Evolutionary conservation across 805 yeast genomes (phyloP), one percentile per base, ranked within the genome.

Genomic region (Cephaloascus albidus): DNA sequence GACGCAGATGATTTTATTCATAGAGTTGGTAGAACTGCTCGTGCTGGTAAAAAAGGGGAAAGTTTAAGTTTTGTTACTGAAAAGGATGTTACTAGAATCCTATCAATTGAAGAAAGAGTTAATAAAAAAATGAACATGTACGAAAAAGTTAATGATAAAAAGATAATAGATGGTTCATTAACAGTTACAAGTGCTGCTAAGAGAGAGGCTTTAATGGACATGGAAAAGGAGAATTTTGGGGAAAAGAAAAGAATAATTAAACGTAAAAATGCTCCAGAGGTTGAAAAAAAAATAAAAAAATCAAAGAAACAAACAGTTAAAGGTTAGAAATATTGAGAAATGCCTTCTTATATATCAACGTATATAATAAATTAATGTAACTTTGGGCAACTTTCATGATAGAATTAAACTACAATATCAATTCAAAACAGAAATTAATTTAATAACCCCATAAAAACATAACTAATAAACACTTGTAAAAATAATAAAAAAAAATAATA

Each of bases 1-100:
- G 97, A 93, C 54, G 85, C 97, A 3, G 96, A 93, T 53, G 96
- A 93, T 46, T 93, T 86, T 52, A 88, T 93, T 39, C 98, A 93
- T 62, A 72, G 98, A 59, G 95, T 90, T 10, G 98, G 98, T 66
- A 85, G 98, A 76, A 90, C 98, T 10, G 98, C 97, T 8, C 84
- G 98, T 74, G 97, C 97, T 2, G 97, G 97, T 2, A 72, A 95
- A 50, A 63, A 66, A 38, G 98, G 98, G 63, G 86, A 78, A 45
- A 74, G 95, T 4, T 66, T 93, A 1, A 76, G 93, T 12, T 71
- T 93, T 42, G 83, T 93, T 3, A 77, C 95, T 1, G 96, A 89
- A 50, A 77, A 82, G 43, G 98, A 90, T 55, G 80, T 93, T 12
- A 72, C 69, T 19, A 72, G 97, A 51, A 72, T 93, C 4, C 74